Percentiles rank a stretch among this genome's conserved stretches.
Conservation (phyloP, 2,329 filamentous ascomycete species). For the Hypomyces perniciosus region DNA sequence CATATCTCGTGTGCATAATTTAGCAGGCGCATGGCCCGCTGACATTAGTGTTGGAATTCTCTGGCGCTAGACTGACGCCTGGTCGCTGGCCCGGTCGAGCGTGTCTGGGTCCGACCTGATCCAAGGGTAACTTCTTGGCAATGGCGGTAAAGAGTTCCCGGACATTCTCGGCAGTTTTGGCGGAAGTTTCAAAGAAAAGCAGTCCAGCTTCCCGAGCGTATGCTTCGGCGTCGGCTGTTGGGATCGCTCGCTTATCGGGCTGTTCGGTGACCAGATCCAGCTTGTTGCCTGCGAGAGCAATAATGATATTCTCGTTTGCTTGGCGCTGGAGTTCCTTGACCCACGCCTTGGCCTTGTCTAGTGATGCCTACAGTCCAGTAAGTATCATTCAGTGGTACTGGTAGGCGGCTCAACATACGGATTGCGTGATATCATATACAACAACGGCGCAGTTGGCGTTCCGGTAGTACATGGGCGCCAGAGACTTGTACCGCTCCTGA, state of each 20-base stretch:
- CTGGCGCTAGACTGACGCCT: constrained; percentile 51
- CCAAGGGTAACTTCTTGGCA: constrained; percentile 93
- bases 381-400: neutral
- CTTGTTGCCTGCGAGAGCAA: constrained; percentile 96
- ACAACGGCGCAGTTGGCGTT: constrained; percentile 99
- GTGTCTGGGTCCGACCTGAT: constrained; percentile 90
- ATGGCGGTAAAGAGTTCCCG: constrained; percentile 94
- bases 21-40: constrained; percentile 54
- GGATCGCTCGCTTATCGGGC: constrained; percentile 90
- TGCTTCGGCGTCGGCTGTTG: constrained; percentile 83
- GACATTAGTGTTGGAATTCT: constrained; percentile 52
- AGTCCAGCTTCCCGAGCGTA: constrained; percentile 91
- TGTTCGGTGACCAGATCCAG: constrained; percentile 90
- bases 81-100: constrained; percentile 60
- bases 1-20: constrained; percentile 11
- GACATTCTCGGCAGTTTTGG: constrained; percentile 96
- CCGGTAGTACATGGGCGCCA: constrained; percentile 99
- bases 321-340: constrained; percentile 98
- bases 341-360: constrained; percentile 99
- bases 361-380: constrained; percentile 60
- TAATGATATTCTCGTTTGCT: constrained; percentile 99
- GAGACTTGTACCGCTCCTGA: constrained; percentile 97
- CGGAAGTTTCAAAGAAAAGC: constrained; percentile 97
- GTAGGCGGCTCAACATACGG: constrained; percentile 53
- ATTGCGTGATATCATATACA: constrained; percentile 98